Evolutionary conservation across 2,329 filamentous ascomycete genomes (phyloP).

Genomic region (Fusarium sp.): DNA sequence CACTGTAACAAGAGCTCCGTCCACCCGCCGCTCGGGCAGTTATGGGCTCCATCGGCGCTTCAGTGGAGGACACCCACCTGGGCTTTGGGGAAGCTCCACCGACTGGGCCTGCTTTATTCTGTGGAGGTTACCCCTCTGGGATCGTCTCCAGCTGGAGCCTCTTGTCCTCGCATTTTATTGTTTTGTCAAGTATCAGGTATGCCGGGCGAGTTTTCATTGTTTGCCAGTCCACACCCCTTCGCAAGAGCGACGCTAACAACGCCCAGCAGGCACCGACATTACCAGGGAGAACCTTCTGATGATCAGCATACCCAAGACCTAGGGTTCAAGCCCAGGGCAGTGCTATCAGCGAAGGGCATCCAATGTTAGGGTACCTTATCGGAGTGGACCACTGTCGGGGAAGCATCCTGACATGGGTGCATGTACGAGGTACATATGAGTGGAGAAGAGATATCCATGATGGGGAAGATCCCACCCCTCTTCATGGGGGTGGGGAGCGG

Average conservation of each 20-base stretch:
- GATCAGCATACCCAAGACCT: constrained; percentile 23
- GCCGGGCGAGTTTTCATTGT: constrained; percentile 1
- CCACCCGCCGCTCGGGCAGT: constrained; percentile 1
- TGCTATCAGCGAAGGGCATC: constrained; percentile 16
- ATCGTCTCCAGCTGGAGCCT: constrained; percentile 26
- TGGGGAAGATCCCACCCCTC: constrained; percentile 37
- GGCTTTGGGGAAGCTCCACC: constrained; percentile 35
- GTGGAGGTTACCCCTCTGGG: constrained; percentile 37
- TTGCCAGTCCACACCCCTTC: neutral
- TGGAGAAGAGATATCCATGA: constrained; percentile 28
- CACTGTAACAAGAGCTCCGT: constrained; percentile 23
- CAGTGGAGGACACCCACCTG: too few species aligned
- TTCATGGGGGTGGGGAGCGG: constrained; percentile 32
- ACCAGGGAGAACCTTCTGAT: constrained; percentile 7
- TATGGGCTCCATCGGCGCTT: constrained; percentile 15
- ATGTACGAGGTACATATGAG: constrained; percentile 27
- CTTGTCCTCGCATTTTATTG: neutral
- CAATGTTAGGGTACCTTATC: constrained; percentile 27
- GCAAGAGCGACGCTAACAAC: neutral
- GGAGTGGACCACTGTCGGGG: constrained; percentile 34
- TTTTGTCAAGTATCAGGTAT: neutral
- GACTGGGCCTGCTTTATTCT: constrained; percentile 33
- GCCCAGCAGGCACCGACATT: constrained; percentile 11
- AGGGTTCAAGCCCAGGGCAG: constrained; percentile 14
- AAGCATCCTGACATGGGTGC: constrained; percentile 33